A percentile compares a stretch with the other conserved stretches of the same genome.
Evolutionary conservation across 441 rosid genomes (phyloP).

Genomic region (Gossypium gossypioides): DNA sequence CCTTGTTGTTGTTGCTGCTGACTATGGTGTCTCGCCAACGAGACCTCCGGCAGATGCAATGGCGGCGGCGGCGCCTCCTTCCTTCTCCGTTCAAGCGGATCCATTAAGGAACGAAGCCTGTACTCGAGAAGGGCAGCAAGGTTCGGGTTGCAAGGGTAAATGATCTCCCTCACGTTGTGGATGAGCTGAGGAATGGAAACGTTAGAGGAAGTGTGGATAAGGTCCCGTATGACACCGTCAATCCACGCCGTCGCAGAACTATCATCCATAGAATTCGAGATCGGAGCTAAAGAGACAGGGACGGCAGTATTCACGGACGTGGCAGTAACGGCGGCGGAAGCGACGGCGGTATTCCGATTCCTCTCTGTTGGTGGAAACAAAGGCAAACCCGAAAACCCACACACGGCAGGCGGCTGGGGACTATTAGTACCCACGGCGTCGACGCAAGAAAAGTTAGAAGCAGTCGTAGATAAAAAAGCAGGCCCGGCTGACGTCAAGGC

Average conservation of each 20-base stretch:
- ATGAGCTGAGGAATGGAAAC: constrained; percentile 90
- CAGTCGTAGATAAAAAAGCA: constrained; percentile 31
- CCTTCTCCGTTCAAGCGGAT: constrained; percentile 33
- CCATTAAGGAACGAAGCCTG: constrained; percentile 62
- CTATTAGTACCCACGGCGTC: constrained; percentile 14
- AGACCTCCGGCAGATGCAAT: constrained; percentile 16
- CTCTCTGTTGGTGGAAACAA: constrained; percentile 74
- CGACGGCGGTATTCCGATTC: constrained; percentile 9
- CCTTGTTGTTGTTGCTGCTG: constrained; percentile 25
- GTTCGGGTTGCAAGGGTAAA: constrained; percentile 87
- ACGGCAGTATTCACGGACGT: not conserved
- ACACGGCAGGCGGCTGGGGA: constrained; percentile 54
- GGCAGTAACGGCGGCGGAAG: not conserved
- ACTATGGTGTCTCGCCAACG: constrained; percentile 17
- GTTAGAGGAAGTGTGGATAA: constrained; percentile 53
- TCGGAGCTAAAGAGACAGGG: constrained; percentile 14
- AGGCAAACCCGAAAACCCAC: constrained; percentile 87
- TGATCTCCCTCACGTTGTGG: constrained; percentile 83
- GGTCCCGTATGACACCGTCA: constrained; percentile 77
- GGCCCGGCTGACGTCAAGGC: constrained; percentile 42
- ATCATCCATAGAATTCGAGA: constrained; percentile 45
- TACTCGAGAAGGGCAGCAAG: constrained; percentile 76
- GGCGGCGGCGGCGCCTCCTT: constrained; percentile 20
- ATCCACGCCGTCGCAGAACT: constrained; percentile 67
- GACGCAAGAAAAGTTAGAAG: constrained; percentile 24